Base-by-base conservation (phyloP, 2,329 filamentous ascomycete genomes). In the Ceratocystis eucalypticola region DNA sequence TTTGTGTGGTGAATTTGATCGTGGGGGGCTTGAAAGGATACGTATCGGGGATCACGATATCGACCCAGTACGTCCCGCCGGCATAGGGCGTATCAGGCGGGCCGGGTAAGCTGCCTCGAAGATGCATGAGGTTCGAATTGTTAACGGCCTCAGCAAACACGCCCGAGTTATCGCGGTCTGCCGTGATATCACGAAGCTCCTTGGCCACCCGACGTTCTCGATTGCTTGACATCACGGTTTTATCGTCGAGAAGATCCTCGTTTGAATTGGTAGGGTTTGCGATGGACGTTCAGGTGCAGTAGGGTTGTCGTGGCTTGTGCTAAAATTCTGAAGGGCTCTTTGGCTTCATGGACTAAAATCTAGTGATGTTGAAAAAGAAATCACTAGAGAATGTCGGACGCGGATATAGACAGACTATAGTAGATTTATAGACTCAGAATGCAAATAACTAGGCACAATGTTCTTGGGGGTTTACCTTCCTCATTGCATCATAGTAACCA, bases 21-120 rank as follows among this genome's bases (percentile, higher is more conserved):
- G 84, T 76, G 3, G 94, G 94, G 3, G 93, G 90, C 71, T 91
- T 88, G 79, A 99, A 99, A 0, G 94, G 94, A 73, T 99, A 99
- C 71, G 89, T 88, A 69, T 83, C 83, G 0, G 93, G 92, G 65
- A 99, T 94, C 72, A 82, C 83, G 72, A 99, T 94, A 72, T 96
- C 89, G 70, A 99, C 84, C 17, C 82, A 76, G 75, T 85, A 99
- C 33, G 82, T 86, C 50, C 91, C 94, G 22, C 91, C 91, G 70
- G 92, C 89, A 74, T 97, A 99, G 0, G 94, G 91, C 1, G 93
- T 96, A 70, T 95, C 91, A 45, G 93, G 91, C 0, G 94, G 94
- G 0, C 91, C 94, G 46, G 82, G 82, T 74, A 99, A 94, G 67
- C 85, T 83, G 67, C 93, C 94, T 70, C 86, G 86, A 69, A 99